Base-by-base conservation (phyloP, 768 basidiomycete species). In the Trametes cubensis region DNA sequence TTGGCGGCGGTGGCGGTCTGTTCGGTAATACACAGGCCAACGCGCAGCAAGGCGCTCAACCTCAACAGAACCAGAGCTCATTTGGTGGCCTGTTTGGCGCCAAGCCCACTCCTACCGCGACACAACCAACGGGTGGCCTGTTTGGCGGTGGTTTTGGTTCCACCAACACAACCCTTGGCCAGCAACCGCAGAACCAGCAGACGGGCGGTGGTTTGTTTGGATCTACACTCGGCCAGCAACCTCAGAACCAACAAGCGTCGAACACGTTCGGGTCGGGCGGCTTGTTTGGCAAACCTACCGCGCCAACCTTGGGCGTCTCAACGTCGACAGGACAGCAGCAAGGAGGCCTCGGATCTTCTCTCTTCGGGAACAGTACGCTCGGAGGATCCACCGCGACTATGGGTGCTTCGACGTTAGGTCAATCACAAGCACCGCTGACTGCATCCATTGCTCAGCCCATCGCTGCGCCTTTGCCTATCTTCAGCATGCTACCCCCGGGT, bases 371-470 rank as follows among this genome's bases (percentile, higher is more conserved):
- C 62, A 72, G 70, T 59, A 68, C 72, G 4, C 59, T 73, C 8
- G 69, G 71, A 17, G 62, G 41, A 20, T 70, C 66, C 53, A 69
- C 58, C 62, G 73, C 61, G 39, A 71, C 61, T 49, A 74, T 84
- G 26, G 78, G 78, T 49, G 72, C 77, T 13, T 81, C 71, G 47
- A 74, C 76, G 56, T 76, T 79, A n/a, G 83, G 50, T 28, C 66
- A 67, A 39, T 67, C 67, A 13, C 73, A 72, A 74, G 85, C 85
- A 40, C 74, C 81, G 0, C 77, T 96, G 55, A 90, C 88, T 10
- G 91, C 94, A 1, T 95, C 95, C 20, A 92, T 98, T 70, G 88
- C 90, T 26, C 90, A 95, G 72, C 92, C 92, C 8, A 87, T 94
- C 64, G 84, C 83, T 34, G 79, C 84, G 52, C 87, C 88, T 63